Evolutionary conservation across 495 filamentous ascomycete genomes (phyloP), one percentile per base, ranked within the genome.

Genomic region (Aspergillus steynii): DNA sequence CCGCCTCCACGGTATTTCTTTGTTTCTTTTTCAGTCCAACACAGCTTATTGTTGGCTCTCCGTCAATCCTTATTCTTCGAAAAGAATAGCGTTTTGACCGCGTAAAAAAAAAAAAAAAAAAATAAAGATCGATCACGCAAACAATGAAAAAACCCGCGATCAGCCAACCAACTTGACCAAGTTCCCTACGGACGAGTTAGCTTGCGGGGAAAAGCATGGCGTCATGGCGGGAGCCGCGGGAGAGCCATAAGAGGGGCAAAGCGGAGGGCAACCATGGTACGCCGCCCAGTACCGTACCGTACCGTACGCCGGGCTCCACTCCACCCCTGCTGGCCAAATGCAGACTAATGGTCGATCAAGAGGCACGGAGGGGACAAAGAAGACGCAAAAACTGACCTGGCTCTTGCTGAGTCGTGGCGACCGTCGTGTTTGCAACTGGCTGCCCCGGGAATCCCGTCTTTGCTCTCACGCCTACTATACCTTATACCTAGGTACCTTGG

Each of bases 171-270:
- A 46, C 42, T 46, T 46, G 8, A 46, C 42, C 42, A 7, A 7
- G 8, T 46, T 46, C 8, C 15, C 50, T 28, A 7, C 5, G 50
- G 5, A 29, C 14, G 5, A 29, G 5, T 53, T 26, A 3, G 3
- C 32, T 31, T 31, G 57, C 58, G 62, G 62, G 62, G 58, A 64
- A 60, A 58, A 51, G 53, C 49, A 64, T 64, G 62, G 62, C 62
- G 62, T 64, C 62, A 64, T 64, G 54, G 34, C 37, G 58, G 54
- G 47, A 31, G 48, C 27, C 46, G 53, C 34, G 51, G 61, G 55
- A 55, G 34, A 54, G 29, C 28, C 25, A 29, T 10, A 31, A 32
- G 45, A 55, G 50, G 50, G 57, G 57, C 49, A 34, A 45, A 27
- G 55, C 50, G 55, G 50, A 46, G 49, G 27, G 15, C 32, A 46